Base-by-base conservation (phyloP, 768 basidiomycete species). In the Naganishia kalamii region DNA sequence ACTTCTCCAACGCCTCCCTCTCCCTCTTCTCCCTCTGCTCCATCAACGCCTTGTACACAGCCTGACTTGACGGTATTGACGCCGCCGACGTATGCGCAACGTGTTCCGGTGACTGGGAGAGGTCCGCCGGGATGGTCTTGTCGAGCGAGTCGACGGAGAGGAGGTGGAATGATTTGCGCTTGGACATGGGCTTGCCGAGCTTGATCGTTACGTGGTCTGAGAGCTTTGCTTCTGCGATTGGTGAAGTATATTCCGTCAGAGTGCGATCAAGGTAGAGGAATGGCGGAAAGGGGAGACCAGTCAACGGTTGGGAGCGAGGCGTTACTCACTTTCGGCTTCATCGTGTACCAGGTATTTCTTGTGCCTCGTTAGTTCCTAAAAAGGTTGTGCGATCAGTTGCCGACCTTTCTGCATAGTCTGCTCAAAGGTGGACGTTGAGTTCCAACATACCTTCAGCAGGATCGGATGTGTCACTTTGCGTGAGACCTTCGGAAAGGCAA, bases 281-380 rank as follows among this genome's bases (percentile, higher is more conserved):
- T 29, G 15, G 27, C 19, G n/a, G 21, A 23, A 43, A 3, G 50
- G 15, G 10, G 37, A 8, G 8, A 8, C 37, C n/a, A n/a, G n/a
- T n/a, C n/a, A n/a, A n/a, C n/a, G n/a, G n/a, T n/a, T n/a, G n/a
- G n/a, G n/a, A n/a, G n/a, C n/a, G n/a, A n/a, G n/a, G n/a, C 27
- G 27, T 13, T 13, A 68, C 74, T 68, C 65, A 75, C 74, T 66
- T 27, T 71, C 68, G 17, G 65, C 49, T 66, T 75, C 74, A 48
- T 76, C 75, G 46, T 76, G 75, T 0, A 74, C 75, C 47, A 76
- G 65, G 48, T 69, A 72, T 60, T 74, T 74, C 47, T 71, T 72
- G 44, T 70, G 70, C 50, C 65, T 64, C 32, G 66, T 68, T 32
- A 73, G 67, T 52, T 70, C 65, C 54, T 57, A 23, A 40, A 4